Conservation (phyloP, 768 basidiomycete species). For the Mycena polygramma region DNA sequence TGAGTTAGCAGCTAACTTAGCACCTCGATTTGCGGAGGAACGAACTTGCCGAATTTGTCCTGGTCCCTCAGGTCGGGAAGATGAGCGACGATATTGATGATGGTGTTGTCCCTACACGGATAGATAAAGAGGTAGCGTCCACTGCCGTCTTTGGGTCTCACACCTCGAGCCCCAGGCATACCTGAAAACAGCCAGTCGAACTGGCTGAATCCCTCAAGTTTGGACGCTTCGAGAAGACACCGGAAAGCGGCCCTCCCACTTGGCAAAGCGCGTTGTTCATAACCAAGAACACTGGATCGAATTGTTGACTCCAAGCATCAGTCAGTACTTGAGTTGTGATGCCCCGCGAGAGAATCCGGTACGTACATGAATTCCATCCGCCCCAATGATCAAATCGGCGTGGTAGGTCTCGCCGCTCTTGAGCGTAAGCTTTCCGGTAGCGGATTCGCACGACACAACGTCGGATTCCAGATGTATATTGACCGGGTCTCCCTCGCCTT, state of each 20-base stretch:
- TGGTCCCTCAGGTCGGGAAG: neutral
- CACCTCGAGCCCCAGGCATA: neutral
- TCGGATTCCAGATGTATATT: neutral
- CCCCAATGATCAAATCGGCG: constrained; percentile 19
- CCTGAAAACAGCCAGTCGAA: neutral
- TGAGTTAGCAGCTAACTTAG: no score
- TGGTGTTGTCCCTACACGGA: neutral
- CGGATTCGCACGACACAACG: neutral
- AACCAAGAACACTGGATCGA: constrained; percentile 17
- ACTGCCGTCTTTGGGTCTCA: neutral
- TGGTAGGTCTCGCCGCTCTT: constrained; percentile 14
- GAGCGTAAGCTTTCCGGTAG: neutral
- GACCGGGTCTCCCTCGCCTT: neutral
- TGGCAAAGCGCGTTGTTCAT: neutral
- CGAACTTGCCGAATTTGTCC: neutral
- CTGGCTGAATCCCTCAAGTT: neutral
- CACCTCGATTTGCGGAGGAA: no score
- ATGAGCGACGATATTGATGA: neutral
- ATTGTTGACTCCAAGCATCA: constrained; percentile 9
- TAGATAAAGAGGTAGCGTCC: neutral
- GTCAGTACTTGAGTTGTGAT: neutral
- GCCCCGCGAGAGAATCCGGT: neutral
- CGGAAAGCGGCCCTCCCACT: constrained; percentile 15
- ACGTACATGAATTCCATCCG: constrained; percentile 21
- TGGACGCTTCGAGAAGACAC: constrained; percentile 14